Evolutionary conservation across 1,284 basidiomycete species (phyloP).

Genomic region (Austropuccinia psidii): DNA sequence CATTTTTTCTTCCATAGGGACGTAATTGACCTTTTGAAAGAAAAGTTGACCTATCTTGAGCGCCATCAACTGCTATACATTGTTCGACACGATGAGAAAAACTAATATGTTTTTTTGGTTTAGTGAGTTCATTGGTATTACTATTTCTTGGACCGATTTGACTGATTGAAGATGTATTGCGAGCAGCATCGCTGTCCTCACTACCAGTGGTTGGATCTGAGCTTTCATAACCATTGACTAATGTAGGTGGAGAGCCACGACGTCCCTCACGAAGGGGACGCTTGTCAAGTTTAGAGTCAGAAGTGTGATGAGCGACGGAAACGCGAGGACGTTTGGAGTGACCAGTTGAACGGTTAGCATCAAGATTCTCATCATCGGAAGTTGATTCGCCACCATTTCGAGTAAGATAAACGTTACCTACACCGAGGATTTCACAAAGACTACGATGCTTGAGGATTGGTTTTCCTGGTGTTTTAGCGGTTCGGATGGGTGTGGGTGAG

Average conservation of each 20-base stretch:
- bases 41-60: conserved; percentile 41
- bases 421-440: conserved; percentile 70
- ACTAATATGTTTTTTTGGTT: conserved; percentile 66
- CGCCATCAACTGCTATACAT: conserved; percentile 74
- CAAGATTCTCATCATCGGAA: conserved; percentile 50
- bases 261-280: conserved; percentile 26
- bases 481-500: neutral
- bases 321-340: conserved; percentile 20
- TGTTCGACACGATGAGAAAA: conserved; percentile 99
- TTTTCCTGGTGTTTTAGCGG: conserved; percentile 51
- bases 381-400: conserved; percentile 51
- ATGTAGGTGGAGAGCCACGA: conserved; percentile 38
- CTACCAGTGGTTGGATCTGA: conserved; percentile 40
- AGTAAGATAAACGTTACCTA: conserved; percentile 39
- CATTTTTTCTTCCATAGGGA: neutral
- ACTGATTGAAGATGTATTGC: conserved; percentile 44
- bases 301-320: conserved; percentile 38
- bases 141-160: conserved; percentile 27
- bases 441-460: conserved; percentile 95
- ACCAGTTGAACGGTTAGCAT: conserved; percentile 37
- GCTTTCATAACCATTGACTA: conserved; percentile 38
- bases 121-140: conserved; percentile 2
- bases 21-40: neutral
- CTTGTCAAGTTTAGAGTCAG: conserved; percentile 40
- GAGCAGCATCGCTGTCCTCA: conserved; percentile 42